Conservation (phyloP, 352 stramenopile species). For the Globisporangium alternatum region DNA sequence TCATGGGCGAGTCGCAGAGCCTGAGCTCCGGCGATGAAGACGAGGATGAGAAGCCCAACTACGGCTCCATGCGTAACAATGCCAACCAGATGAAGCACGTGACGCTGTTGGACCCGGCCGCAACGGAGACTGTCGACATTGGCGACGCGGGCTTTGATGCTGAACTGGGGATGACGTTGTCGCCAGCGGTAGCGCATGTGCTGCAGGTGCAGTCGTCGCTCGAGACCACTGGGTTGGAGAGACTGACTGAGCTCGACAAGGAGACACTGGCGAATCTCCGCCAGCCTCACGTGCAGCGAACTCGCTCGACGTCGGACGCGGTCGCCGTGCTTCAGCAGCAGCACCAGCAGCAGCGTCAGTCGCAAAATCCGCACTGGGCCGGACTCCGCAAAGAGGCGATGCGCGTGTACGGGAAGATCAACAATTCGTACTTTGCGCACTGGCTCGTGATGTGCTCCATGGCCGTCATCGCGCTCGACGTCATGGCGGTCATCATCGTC, state of each 20-base stretch:
- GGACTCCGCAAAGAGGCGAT: slow-evolving; percentile 7
- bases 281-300: slow-evolving; percentile 7
- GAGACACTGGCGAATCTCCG: slow-evolving; percentile 8
- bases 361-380: neutral
- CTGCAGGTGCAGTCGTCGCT: slow-evolving; percentile 16
- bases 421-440: slow-evolving; percentile 72
- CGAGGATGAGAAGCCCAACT: slow-evolving; percentile 15
- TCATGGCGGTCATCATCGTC: slow-evolving; percentile 39
- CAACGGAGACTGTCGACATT: neutral
- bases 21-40: slow-evolving; percentile 21
- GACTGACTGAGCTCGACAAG: slow-evolving; percentile 7
- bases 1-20: slow-evolving; percentile 22
- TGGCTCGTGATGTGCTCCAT: slow-evolving; percentile 65
- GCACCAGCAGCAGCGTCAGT: neutral
- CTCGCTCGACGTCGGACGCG: slow-evolving; percentile 9
- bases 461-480: slow-evolving; percentile 41
- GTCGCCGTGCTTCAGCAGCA: neutral
- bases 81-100: neutral
- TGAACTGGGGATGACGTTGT: slow-evolving; percentile 7
- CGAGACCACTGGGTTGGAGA: slow-evolving; percentile 6
- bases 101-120: neutral
- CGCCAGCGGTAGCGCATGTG: neutral
- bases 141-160: slow-evolving; percentile 1
- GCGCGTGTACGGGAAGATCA: slow-evolving; percentile 36
- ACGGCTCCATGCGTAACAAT: slow-evolving; percentile 13